Evolutionary conservation across 2,329 filamentous ascomycete species (phyloP), one percentile per base, ranked within the genome.

Genomic region (Chaetothyriales sp.): DNA sequence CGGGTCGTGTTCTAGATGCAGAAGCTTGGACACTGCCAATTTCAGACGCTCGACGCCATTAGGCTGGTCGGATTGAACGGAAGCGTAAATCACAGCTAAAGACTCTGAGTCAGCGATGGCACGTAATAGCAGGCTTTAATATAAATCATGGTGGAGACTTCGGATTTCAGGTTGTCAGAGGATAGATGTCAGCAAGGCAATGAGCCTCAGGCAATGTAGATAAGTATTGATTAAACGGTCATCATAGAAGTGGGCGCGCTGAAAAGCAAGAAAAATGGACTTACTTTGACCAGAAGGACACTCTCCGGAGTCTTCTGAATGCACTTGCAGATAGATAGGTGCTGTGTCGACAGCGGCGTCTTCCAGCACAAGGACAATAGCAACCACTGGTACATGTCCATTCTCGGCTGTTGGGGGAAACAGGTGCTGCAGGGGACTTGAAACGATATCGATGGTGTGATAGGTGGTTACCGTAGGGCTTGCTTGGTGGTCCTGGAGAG

Each of bases 161-260:
- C 63, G 53, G 43, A 80, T 40, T 10, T 94, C 88, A 94, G 88
- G 73, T 83, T 87, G 82, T 90, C 83, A 90, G 85, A 89, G 81
- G 78, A 78, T 75, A 75, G 67, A 76, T 77, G 77, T 92, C 89
- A 82, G 94, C 89, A 94, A 84, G 77, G 77, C 55, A 58, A 54
- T 40, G 69, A 73, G 72, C 85, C 94, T 67, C 90, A 89, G 90
- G 86, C 89, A 97, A 97, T 95, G 90, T 97, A 95, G 90, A 95
- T 97, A 97, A 97, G 89, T 89, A 87, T 92, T 94, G 77, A 70
- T 75, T 71, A 69, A 70, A 76, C 2, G 15, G 13, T 95, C 89
- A 97, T 95, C 90, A 89, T 85, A 65, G 75, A 77, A 56, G 37
- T 43, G 57, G 50, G 49, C 43, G 49, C 43, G 13, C 10, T 40